These are phyloP conservation scores for Theobroma cacao DNA, from an alignment of 345 rosid species.

Conservation along the genomic window DNA sequence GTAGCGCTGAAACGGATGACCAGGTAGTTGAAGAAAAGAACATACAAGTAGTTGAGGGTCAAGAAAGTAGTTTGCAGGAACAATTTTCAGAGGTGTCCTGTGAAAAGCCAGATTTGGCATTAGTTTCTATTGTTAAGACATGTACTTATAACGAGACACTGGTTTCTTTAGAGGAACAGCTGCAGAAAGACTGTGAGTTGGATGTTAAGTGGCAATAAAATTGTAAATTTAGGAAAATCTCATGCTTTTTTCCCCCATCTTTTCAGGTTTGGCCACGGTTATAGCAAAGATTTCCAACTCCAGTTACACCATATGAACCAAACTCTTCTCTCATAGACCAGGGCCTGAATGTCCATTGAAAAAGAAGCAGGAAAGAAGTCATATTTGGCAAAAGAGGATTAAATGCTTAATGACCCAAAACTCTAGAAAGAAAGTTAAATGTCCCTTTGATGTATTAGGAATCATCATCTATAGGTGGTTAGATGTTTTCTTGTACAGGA, in stretches of 20 bases:
- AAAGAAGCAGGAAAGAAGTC: neutral
- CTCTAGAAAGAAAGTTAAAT: no score
- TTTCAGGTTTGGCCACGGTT: neutral
- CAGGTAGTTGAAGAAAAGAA: constrained; percentile 1
- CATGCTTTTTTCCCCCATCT: neutral
- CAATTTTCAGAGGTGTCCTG: constrained; percentile 43
- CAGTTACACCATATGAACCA: neutral
- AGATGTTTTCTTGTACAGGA: no score
- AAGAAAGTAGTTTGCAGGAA: constrained; percentile 33
- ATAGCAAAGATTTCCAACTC: neutral
- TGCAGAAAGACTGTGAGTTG: constrained; percentile 21
- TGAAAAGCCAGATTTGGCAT: neutral
- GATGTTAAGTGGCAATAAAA: constrained; percentile 27
- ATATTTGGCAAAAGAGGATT: neutral
- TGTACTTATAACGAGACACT: constrained; percentile 29
- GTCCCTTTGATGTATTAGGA: no score
- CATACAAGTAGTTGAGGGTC: constrained; percentile 2
- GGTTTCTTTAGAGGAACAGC: constrained; percentile 40
- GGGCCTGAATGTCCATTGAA: neutral
- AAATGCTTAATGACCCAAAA: no score
- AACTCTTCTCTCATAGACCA: neutral
- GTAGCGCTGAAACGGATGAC: neutral
- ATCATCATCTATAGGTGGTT: no score
- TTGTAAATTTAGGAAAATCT: constrained; percentile 12
- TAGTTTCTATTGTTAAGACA: constrained; percentile 21